Base-by-base conservation (phyloP, 495 filamentous ascomycete species). In the Rostrohypoxylon terebratum region DNA sequence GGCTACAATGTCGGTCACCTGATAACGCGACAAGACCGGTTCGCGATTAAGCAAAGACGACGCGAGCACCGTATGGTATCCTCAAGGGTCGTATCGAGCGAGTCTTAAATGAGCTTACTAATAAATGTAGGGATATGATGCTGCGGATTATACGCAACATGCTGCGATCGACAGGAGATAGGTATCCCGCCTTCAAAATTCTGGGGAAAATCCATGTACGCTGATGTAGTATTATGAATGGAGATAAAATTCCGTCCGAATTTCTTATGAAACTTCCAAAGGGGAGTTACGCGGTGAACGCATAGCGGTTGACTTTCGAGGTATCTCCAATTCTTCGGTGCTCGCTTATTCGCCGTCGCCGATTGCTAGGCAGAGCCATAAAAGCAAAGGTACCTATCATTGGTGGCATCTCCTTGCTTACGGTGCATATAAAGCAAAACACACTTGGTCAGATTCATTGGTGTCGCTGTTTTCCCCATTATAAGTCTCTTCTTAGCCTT, bases 1-100 rank as follows among this genome's bases (percentile, higher is more conserved):
- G 59, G 13, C 11, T n/a, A n/a, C 13, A 44, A 6, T 50, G 13
- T 74, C 66, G 71, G 61, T 74, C 72, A 75, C 72, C 72, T 75
- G 68, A 75, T 65, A 66, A 7, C 68, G 68, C 64, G 68, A 71
- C 59, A 2, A 8, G 44, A 25, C 55, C 25, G 11, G 28, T 60
- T 48, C 67, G 25, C 66, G 61, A 13, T 47, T 25, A 11, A 66
- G 34, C 16, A 36, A 55, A 18, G 21, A 54, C 25, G 25, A 47
- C 54, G 62, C 62, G 62, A 66, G 23, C 11, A 2, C 33, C 50
- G 50, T 16, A 54, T 54, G 33, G 10, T 18, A 18, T n/a, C 11
- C 20, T 6, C n/a, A 9, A 33, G 2, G 11, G 31, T 34, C 34
- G 23, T 31, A 53, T 31, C n/a, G 4, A n/a, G 11, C 5, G 11